Percentiles rank a stretch among this genome's conserved stretches.
Evolutionary conservation across 495 filamentous ascomycete genomes (phyloP).

Genomic region (Podospora pseudoanserina): DNA sequence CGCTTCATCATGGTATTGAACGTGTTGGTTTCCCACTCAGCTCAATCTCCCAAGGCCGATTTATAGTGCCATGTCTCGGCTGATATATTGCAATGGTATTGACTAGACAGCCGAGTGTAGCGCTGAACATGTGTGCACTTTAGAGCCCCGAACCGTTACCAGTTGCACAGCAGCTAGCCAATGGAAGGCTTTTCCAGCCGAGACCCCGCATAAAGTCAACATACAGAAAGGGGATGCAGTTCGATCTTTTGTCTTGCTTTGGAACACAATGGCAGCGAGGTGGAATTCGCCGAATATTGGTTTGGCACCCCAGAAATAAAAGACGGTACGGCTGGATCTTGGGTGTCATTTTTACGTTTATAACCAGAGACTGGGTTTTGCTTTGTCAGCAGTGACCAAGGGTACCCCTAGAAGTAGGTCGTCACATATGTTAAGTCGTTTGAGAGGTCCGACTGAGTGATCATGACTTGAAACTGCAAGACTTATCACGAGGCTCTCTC

Average conservation of each 20-base stretch:
- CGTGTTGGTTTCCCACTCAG: neutral
- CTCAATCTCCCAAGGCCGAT: neutral
- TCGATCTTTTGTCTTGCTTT: neutral
- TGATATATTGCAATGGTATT: neutral
- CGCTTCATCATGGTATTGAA: neutral
- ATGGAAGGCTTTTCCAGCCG: neutral
- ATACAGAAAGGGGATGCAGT: neutral
- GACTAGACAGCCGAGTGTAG: neutral
- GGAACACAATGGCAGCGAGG: neutral
- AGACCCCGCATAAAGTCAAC: constrained; percentile 44
- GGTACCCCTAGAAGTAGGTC: too few species aligned
- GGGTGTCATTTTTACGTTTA: neutral
- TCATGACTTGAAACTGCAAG: too few species aligned
- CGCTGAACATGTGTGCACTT: constrained; percentile 1
- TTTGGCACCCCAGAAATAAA: neutral
- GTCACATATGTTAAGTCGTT: too few species aligned
- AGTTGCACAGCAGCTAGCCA: neutral
- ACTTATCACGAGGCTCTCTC: too few species aligned
- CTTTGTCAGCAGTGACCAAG: neutral
- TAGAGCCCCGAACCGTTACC: neutral
- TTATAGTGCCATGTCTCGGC: neutral
- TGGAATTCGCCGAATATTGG: neutral
- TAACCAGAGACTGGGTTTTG: neutral
- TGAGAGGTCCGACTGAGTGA: too few species aligned
- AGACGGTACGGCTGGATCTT: neutral